Conservation (phyloP, 2,329 filamentous ascomycete genomes). For the Colletotrichum sp. region DNA sequence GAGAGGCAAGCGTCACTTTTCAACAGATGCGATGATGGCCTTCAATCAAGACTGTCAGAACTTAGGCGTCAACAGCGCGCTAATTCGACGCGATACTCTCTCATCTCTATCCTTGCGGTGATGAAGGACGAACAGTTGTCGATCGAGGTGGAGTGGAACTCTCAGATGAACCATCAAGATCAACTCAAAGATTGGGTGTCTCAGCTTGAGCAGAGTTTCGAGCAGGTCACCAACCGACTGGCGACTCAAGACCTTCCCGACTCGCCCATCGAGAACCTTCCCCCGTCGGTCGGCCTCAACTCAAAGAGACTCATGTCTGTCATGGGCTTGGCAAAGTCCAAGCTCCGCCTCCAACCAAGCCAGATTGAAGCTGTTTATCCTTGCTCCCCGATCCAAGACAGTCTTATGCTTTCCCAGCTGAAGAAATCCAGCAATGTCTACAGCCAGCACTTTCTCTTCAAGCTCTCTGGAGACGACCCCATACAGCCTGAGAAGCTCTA, state of each 20-base stretch:
- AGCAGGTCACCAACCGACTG: background rate
- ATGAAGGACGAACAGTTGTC: background rate
- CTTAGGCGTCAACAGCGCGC: background rate
- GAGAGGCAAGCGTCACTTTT: constrained; percentile 30
- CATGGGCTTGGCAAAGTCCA: background rate
- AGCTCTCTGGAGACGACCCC: background rate
- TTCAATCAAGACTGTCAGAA: background rate
- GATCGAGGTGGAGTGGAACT: constrained; percentile 4
- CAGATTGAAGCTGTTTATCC: background rate
- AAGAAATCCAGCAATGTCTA: background rate
- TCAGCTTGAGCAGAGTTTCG: background rate
- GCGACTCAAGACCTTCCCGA: background rate
- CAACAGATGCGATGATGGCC: constrained; percentile 7
- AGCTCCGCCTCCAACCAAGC: background rate
- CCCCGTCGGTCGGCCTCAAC: background rate
- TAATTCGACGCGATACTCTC: background rate
- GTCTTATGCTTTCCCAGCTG: constrained; percentile 9
- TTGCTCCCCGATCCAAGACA: constrained; percentile 9
- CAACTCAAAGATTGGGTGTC: background rate
- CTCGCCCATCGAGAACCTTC: background rate
- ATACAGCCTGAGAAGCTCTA: background rate
- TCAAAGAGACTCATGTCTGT: background rate
- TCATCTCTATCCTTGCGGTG: background rate
- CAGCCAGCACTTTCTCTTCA: constrained; percentile 2
- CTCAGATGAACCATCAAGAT: background rate